phyloP scores from a whole-genome alignment of 2,329 filamentous ascomycete species.

The Cercospora zeae-maydis region DNA sequence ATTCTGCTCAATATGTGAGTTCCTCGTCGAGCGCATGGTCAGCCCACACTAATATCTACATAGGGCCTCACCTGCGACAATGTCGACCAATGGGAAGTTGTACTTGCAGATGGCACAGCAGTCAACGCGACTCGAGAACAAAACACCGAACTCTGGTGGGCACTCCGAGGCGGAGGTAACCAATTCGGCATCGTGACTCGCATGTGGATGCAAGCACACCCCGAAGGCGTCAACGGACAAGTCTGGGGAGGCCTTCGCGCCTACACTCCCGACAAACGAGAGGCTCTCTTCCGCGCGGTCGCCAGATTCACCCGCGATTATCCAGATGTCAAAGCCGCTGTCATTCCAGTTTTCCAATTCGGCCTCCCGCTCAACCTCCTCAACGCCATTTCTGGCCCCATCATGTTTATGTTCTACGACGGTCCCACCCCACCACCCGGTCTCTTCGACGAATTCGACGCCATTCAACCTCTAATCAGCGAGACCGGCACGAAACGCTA shows the following conservation, averaged over 20 bases:
- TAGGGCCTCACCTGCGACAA: conserved; percentile 21
- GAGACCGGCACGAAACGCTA: conserved; percentile 17
- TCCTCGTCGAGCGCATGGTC: not conserved
- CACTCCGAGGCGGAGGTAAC: conserved; percentile 53
- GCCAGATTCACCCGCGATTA: conserved; percentile 19
- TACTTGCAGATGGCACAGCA: conserved; percentile 51
- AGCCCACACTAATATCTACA: not conserved
- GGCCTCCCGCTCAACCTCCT: conserved; percentile 17
- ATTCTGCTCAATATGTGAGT: conserved; percentile 21
- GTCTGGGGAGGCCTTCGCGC: conserved; percentile 24
- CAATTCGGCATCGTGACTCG: conserved; percentile 38
- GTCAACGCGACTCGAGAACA: conserved; percentile 44
- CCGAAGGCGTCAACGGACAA: conserved; percentile 21
- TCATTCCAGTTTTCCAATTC: conserved; percentile 23
- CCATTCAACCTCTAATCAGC: conserved; percentile 6
- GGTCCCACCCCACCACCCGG: conserved; percentile 16
- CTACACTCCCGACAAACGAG: conserved; percentile 17
- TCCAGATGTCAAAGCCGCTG: conserved; percentile 20
- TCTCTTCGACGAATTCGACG: conserved; percentile 21
- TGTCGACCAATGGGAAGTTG: conserved; percentile 41
- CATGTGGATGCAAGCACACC: conserved; percentile 24
- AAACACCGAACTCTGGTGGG: conserved; percentile 51
- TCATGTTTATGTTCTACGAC: conserved; percentile 25
- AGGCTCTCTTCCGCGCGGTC: conserved; percentile 19
- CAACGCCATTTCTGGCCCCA: conserved; percentile 21